phyloP scores from a whole-genome alignment of 768 basidiomycete genomes.

The Sarcomyxa edulis region DNA sequence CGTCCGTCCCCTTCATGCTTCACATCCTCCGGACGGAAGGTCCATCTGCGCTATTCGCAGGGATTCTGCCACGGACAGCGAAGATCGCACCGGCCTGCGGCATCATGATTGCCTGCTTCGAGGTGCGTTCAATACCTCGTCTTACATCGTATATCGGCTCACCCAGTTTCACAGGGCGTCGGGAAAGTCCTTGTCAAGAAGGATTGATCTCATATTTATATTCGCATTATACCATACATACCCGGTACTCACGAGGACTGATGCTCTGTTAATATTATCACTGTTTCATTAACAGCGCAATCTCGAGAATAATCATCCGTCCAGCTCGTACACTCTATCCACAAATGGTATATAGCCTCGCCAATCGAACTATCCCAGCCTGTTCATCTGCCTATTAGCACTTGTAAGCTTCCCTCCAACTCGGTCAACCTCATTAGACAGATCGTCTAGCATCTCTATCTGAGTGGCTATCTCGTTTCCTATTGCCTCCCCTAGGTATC shows the following conservation, averaged over 20 bases:
- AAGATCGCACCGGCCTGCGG: conserved; percentile 99
- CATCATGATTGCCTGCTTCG: conserved; percentile 96
- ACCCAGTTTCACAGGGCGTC: conserved; percentile 43
- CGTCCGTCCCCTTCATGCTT: conserved; percentile 59
- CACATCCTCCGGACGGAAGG: conserved; percentile 81
- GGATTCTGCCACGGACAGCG: conserved; percentile 79
- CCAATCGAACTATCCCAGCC: conserved; percentile 45
- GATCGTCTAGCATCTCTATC: conserved; percentile 80
- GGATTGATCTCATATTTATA: conserved; percentile 16
- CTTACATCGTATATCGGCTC: conserved; percentile 7
- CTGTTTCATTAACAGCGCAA: no score
- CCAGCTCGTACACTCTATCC: conserved; percentile 2
- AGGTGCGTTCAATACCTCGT: conserved; percentile 44
- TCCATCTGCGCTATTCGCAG: conserved; percentile 70
- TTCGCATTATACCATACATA: conserved; percentile 11
- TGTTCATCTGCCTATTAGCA: conserved; percentile 80
- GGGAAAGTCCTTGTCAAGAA: conserved; percentile 45
- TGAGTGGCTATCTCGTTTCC: conserved; percentile 76
- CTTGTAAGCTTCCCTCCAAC: conserved; percentile 74
- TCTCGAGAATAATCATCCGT: no score
- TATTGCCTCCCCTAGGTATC: conserved; percentile 84
- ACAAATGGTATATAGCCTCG: conserved; percentile 9
- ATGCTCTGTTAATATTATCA: no score
- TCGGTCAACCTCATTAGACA: conserved; percentile 70
- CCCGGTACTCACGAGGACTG: no score